Evolutionary conservation across 1,284 basidiomycete species (phyloP).

Genomic region (Cryptococcus floricola): DNA sequence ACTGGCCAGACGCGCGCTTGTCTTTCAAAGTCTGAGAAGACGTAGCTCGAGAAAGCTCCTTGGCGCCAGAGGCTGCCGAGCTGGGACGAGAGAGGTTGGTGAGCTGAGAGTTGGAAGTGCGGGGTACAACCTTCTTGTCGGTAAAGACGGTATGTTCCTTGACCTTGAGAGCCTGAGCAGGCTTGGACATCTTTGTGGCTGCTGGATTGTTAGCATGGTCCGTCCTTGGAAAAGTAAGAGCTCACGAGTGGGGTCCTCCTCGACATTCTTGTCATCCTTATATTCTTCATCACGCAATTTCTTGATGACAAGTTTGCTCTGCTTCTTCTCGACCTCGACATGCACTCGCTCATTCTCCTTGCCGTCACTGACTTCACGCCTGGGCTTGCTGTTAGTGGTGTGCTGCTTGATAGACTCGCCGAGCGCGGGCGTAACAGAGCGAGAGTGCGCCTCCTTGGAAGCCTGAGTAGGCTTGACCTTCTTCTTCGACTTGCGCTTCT

Average conservation of each 20-base stretch:
- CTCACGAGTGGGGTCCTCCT: conserved; percentile 35
- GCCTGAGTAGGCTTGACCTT: conserved; percentile 6
- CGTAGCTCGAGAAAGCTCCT: conserved; percentile 3
- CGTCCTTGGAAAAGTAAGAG: neutral
- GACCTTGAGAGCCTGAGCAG: conserved; percentile 29
- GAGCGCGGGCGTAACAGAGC: conserved; percentile 24
- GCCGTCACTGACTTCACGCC: neutral
- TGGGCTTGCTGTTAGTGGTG: conserved; percentile 13
- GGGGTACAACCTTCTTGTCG: conserved; percentile 19
- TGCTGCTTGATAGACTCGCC: conserved; percentile 43
- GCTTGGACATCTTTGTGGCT: conserved; percentile 35
- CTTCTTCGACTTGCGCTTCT: conserved; percentile 19
- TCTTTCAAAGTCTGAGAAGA: conserved; percentile 13
- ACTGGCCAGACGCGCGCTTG: conserved; percentile 11
- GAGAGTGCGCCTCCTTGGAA: conserved; percentile 1
- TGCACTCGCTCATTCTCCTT: conserved; percentile 14
- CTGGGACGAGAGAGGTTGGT: conserved; percentile 11
- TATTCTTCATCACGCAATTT: conserved; percentile 14
- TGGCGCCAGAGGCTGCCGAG: conserved; percentile 4
- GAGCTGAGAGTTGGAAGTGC: conserved; percentile 18
- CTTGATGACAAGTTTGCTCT: conserved; percentile 24
- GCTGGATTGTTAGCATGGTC: neutral
- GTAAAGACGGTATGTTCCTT: conserved; percentile 16
- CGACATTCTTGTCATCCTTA: conserved; percentile 6
- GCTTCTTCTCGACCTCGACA: conserved; percentile 10